Percentiles rank a stretch among this genome's conserved stretches.
Evolutionary conservation across 495 filamentous ascomycete species (phyloP).

Genomic region (Hyaloscypha finlandica): DNA sequence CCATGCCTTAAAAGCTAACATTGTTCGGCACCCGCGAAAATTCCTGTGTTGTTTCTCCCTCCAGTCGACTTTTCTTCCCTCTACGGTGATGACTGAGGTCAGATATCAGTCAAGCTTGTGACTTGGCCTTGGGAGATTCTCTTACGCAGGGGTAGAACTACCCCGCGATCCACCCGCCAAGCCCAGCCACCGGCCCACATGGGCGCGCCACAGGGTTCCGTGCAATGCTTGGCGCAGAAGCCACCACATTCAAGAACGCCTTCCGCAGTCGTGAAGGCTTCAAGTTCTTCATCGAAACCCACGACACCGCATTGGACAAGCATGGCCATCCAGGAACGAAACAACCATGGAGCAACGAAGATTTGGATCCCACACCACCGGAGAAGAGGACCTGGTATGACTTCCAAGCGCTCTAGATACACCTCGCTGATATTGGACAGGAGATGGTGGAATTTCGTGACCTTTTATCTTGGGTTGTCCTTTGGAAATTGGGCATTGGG

Average conservation of each 20-base stretch:
- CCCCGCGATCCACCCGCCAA: background rate
- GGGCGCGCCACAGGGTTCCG: slow-evolving; percentile 5
- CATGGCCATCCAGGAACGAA: slow-evolving; percentile 29
- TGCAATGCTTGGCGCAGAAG: slow-evolving; percentile 2
- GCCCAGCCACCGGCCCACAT: slow-evolving; percentile 2
- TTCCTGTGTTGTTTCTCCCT: too few species aligned
- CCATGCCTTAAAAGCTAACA: too few species aligned
- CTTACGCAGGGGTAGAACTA: background rate
- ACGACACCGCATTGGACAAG: slow-evolving; percentile 32
- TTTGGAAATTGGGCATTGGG: slow-evolving; percentile 48
- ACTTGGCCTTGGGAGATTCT: too few species aligned
- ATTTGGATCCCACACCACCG: slow-evolving; percentile 37
- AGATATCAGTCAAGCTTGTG: too few species aligned
- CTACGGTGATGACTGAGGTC: too few species aligned
- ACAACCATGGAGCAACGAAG: slow-evolving; percentile 33
- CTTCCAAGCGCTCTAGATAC: background rate
- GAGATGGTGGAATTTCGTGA: slow-evolving; percentile 43
- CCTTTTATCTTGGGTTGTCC: slow-evolving; percentile 42
- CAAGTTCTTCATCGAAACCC: slow-evolving; percentile 32
- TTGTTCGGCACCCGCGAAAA: too few species aligned
- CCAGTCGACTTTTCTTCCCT: too few species aligned
- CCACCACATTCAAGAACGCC: slow-evolving; percentile 25
- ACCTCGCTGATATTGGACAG: background rate
- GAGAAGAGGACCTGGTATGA: slow-evolving; percentile 29
- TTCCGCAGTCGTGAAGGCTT: slow-evolving; percentile 31